These are phyloP conservation scores for Entonaema liquescens DNA, from an alignment of 495 filamentous ascomycete species.

Conservation along the genomic window DNA sequence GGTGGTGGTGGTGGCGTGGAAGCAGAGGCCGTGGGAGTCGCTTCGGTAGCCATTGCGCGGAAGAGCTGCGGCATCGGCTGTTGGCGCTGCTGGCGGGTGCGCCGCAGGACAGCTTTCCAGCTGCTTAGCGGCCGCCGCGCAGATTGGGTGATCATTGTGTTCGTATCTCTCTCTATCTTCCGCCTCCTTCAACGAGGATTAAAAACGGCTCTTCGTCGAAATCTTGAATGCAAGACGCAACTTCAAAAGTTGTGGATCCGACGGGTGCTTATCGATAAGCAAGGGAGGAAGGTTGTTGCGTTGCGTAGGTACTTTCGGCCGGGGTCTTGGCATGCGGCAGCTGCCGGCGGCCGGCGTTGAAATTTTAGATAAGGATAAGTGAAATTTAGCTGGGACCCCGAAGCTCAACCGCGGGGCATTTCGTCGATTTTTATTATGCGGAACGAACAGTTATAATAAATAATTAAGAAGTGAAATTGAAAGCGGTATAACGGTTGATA, in stretches of 20 bases:
- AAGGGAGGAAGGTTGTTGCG: constrained; percentile 40
- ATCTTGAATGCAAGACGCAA: constrained; percentile 5
- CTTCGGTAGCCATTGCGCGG: constrained; percentile 50
- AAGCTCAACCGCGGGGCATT: background rate
- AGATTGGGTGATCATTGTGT: constrained; percentile 66
- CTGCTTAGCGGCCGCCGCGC: constrained; percentile 72
- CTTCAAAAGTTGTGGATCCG: constrained; percentile 6
- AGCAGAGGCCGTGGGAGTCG: constrained; percentile 26
- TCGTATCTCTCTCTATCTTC: constrained; percentile 1
- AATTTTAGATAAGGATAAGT: constrained; percentile 23
- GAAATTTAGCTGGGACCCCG: background rate
- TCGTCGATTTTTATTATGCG: background rate
- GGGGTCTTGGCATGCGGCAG: constrained; percentile 18
- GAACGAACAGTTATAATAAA: background rate
- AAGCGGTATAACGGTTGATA: background rate
- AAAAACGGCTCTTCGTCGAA: constrained; percentile 1
- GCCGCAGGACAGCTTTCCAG: constrained; percentile 66
- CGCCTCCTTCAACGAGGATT: too few relatives aligned
- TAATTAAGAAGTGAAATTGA: background rate
- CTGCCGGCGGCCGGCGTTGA: constrained; percentile 9
- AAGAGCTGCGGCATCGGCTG: constrained; percentile 38
- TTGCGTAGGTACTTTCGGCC: background rate
- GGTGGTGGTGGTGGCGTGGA: constrained; percentile 27
- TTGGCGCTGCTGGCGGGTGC: constrained; percentile 53
- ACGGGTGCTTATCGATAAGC: constrained; percentile 26